Conservation (phyloP, 2,329 filamentous ascomycete genomes). For the Alternaria incomplexa region DNA sequence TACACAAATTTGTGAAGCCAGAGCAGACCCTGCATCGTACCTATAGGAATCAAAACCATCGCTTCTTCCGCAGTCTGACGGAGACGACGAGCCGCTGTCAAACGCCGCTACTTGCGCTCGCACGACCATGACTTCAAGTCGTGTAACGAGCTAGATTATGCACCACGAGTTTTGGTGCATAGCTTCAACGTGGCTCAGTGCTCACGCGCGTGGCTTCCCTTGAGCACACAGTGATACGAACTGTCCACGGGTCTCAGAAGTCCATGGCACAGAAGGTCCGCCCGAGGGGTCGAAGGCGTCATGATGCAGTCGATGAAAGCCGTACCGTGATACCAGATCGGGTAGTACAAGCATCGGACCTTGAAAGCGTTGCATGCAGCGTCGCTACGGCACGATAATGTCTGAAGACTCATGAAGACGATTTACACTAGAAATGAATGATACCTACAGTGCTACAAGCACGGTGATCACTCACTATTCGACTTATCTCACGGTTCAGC, state of each 20-base stretch:
- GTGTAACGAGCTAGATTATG: conserved; percentile 45
- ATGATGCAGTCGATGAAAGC: conserved; percentile 1
- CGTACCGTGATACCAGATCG: conserved; percentile 25
- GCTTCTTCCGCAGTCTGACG: conserved; percentile 2
- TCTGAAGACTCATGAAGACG: background rate
- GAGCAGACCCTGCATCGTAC: conserved; percentile 9
- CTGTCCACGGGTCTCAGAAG: conserved; percentile 29
- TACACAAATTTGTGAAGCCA: background rate
- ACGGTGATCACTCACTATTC: background rate
- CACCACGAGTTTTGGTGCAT: conserved; percentile 40
- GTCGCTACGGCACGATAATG: conserved; percentile 29
- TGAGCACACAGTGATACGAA: conserved; percentile 11
- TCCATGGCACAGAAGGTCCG: conserved; percentile 11
- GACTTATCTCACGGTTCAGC: conserved; percentile 4
- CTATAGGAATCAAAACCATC: background rate
- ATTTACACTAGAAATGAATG: conserved; percentile 9
- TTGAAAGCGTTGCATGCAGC: conserved; percentile 16
- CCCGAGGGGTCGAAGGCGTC: conserved; percentile 10
- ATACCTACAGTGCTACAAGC: conserved; percentile 10
- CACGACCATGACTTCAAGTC: conserved; percentile 15
- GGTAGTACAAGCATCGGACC: conserved; percentile 7
- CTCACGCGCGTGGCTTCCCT: conserved; percentile 20
- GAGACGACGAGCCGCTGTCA: conserved; percentile 22
- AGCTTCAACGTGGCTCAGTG: conserved; percentile 30
- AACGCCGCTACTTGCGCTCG: conserved; percentile 17